Base-by-base conservation (phyloP, 768 basidiomycete genomes). In the Mycena maculata region DNA sequence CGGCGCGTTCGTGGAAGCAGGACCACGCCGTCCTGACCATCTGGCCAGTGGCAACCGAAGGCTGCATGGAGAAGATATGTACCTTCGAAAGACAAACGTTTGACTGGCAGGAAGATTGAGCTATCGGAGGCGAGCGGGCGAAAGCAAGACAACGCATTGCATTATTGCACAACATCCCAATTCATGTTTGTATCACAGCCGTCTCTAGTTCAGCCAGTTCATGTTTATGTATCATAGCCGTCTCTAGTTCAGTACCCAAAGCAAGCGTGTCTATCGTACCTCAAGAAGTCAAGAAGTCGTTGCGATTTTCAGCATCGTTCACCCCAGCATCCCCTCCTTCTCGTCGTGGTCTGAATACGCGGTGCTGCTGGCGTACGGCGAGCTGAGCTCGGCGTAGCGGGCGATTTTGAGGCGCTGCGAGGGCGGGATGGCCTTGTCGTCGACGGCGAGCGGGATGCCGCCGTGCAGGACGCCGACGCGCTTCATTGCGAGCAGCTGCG, bases 371-470 rank as follows among this genome's bases (percentile, higher is more conserved):
- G 82, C 80, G 58, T 82, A 84, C 20, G 83, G 83, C 28, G 86
- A 86, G 58, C 84, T 83, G 10, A 90, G 78, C 72, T 91, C 89
- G 42, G 78, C 86, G 67, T 88, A 90, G n/a, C 83, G 82, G 9
- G 89, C 87, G 68, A 94, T 91, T 65, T 87, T 87, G 41, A 92
- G 84, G 27, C 88, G 84, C 72, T 94, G 92, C 61, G 86, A 87
- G 1, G 92, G 92, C 18, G 93, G 92, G 36, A 93, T 85, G 0
- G 80, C 76, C 75, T 88, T 88, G 42, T 92, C 90, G 63, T 89
- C 86, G 13, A 86, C 67, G 2, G 85, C 87, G 30, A 85, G 86
- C 15, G 87, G 85, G 73, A 85, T 82, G 72, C 89, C 89, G 53
- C 87, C 87, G 61, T 85, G 83, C n/a, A 90, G 78, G 58, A 87